Percentiles rank a stretch among this genome's conserved stretches.
phyloP scores from a whole-genome alignment of 306 rosid genomes.

The Prunus mongolica region DNA sequence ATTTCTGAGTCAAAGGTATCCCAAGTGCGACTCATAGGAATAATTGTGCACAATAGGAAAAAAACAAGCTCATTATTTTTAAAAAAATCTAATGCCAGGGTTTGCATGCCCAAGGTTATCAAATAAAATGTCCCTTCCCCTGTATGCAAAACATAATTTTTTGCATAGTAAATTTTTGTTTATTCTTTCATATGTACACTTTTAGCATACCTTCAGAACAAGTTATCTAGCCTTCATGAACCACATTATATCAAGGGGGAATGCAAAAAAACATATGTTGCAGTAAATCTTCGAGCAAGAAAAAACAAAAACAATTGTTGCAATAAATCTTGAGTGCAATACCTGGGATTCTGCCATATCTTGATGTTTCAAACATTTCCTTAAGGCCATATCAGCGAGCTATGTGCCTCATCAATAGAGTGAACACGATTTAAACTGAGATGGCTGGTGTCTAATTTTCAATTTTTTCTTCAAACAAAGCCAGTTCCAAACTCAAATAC shows the following conservation, averaged over 20 bases:
- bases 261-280: not conserved
- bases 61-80: not conserved
- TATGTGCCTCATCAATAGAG: not conserved
- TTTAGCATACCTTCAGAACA: not conserved
- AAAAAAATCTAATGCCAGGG: not conserved
- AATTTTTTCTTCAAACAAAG: not conserved
- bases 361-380: not conserved
- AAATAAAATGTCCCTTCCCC: not conserved
- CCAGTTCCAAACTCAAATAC: not conserved
- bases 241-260: not conserved
- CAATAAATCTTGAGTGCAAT: not conserved
- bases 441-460: not conserved
- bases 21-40: not conserved
- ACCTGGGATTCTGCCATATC: not conserved
- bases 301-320: not conserved
- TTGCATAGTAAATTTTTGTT: not conserved
- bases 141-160: not conserved
- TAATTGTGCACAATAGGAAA: not conserved
- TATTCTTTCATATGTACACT: not conserved
- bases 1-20: not conserved
- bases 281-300: not conserved
- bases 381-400: not conserved
- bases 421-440: not conserved
- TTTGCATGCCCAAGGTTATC: not conserved
- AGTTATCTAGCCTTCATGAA: not conserved